Evolutionary conservation across 1,139 yeast species (phyloP).

Genomic region (Hansenula sp.): DNA sequence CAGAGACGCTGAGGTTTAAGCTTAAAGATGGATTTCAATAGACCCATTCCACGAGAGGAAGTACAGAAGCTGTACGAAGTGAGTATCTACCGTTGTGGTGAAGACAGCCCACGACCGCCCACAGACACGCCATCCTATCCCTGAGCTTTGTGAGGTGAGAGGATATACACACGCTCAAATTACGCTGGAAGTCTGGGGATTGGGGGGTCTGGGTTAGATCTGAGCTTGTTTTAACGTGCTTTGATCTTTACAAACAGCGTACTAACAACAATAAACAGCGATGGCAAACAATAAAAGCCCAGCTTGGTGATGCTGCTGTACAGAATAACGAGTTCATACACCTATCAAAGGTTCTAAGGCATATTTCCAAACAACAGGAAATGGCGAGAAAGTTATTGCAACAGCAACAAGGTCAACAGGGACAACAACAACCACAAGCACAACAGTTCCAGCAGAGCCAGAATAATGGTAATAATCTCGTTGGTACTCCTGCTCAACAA

Average conservation of each 20-base stretch:
- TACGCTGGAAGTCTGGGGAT: background rate
- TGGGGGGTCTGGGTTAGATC: background rate
- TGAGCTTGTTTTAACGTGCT: too few relatives aligned
- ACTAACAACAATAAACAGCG: conserved; percentile 28
- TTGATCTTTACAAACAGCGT: background rate
- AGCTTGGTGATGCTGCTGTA: conserved; percentile 62
- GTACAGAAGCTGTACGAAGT: conserved; percentile 22
- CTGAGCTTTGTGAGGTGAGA: background rate
- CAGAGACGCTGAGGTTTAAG: background rate
- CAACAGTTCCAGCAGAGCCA: conserved; percentile 11
- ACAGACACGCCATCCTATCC: conserved; percentile 1
- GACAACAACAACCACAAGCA: conserved; percentile 16
- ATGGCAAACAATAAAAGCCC: conserved; percentile 60
- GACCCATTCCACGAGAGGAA: conserved; percentile 22
- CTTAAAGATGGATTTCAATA: conserved; percentile 19
- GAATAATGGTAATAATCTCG: background rate
- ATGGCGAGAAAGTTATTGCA: conserved; percentile 26
- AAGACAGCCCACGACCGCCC: background rate
- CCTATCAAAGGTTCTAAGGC: conserved; percentile 51
- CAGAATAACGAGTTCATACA: conserved; percentile 60
- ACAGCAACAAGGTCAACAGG: conserved; percentile 14
- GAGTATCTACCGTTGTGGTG: conserved; percentile 5
- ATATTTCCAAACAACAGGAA: conserved; percentile 47
- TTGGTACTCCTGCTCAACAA: conserved; percentile 1
- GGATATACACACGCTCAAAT: background rate